These are phyloP conservation scores for Kondoa subrosea DNA, from an alignment of 768 basidiomycete genomes.

Conservation along the genomic window DNA sequence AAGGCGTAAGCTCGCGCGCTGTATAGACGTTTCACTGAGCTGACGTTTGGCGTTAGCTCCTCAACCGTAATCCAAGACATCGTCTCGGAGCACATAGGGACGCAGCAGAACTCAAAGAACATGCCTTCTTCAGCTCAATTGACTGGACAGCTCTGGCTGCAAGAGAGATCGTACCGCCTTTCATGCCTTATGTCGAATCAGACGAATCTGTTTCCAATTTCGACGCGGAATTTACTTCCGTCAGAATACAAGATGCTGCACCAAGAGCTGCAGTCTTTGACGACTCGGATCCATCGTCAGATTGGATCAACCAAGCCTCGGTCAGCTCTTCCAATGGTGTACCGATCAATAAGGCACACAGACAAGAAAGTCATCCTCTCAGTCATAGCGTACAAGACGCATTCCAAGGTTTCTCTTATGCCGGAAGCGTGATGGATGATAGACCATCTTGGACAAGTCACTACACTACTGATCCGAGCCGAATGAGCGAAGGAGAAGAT, in stretches of 20 bases:
- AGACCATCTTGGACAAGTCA: background rate
- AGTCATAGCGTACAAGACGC: conserved; percentile 69
- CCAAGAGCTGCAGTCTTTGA: conserved; percentile 38
- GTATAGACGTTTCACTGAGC: conserved; percentile 2
- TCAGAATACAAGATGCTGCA: conserved; percentile 60
- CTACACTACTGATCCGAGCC: background rate
- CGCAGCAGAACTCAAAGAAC: conserved; percentile 84
- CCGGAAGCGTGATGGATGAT: conserved; percentile 30
- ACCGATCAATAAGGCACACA: conserved; percentile 13
- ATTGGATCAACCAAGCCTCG: conserved; percentile 42
- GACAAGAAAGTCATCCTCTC: conserved; percentile 8
- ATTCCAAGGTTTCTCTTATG: conserved; percentile 71
- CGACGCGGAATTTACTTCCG: conserved; percentile 89
- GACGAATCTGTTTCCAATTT: conserved; percentile 98
- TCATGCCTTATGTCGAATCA: conserved; percentile 92
- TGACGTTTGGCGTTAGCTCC: conserved; percentile 43
- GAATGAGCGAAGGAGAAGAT: background rate
- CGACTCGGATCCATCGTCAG: conserved; percentile 31
- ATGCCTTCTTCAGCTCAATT: conserved; percentile 77
- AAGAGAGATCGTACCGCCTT: conserved; percentile 87
- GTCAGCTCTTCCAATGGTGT: conserved; percentile 18
- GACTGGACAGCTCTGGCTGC: conserved; percentile 76
- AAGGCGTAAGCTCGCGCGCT: conserved; percentile 50
- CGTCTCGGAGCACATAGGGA: conserved; percentile 82
- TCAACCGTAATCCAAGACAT: conserved; percentile 96